Evolutionary conservation across 2,329 filamentous ascomycete genomes (phyloP).

Genomic region (Elsinoe ampelina): DNA sequence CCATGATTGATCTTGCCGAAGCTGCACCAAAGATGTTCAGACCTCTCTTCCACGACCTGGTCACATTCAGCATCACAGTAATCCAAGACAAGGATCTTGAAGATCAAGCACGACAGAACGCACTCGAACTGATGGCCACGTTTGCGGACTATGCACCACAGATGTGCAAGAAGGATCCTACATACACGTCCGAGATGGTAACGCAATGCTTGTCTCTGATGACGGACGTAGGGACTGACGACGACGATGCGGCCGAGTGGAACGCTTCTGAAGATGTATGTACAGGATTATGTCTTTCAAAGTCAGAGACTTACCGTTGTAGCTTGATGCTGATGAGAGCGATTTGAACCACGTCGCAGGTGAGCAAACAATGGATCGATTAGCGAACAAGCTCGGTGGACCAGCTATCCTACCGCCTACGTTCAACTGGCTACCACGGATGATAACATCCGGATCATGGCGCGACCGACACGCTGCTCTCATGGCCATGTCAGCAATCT

Average conservation of each 20-base stretch:
- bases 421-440: constrained; percentile 92
- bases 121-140: constrained; percentile 92
- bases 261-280: constrained; percentile 79
- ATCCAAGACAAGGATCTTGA: constrained; percentile 93
- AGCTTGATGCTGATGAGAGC: constrained; percentile 91
- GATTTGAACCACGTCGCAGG: constrained; percentile 96
- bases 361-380: constrained; percentile 94
- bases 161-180: constrained; percentile 90
- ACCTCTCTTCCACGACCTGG: constrained; percentile 80
- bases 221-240: constrained; percentile 91
- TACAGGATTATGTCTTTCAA: constrained; percentile 16
- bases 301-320: constrained; percentile 20
- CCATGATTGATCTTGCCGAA: constrained; percentile 90
- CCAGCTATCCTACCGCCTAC: constrained; percentile 83
- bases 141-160: constrained; percentile 91
- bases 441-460: constrained; percentile 95
- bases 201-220: constrained; percentile 96
- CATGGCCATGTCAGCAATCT: constrained; percentile 98
- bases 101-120: constrained; percentile 85
- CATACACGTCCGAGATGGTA: constrained; percentile 92
- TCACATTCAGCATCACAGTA: constrained; percentile 85
- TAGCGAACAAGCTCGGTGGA: constrained; percentile 96
- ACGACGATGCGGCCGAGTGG: constrained; percentile 93
- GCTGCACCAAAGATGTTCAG: constrained; percentile 97
- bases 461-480: constrained; percentile 90